These are phyloP conservation scores for Sclerotinia subarctica DNA, from an alignment of 2,329 filamentous ascomycete genomes.

Conservation along the genomic window DNA sequence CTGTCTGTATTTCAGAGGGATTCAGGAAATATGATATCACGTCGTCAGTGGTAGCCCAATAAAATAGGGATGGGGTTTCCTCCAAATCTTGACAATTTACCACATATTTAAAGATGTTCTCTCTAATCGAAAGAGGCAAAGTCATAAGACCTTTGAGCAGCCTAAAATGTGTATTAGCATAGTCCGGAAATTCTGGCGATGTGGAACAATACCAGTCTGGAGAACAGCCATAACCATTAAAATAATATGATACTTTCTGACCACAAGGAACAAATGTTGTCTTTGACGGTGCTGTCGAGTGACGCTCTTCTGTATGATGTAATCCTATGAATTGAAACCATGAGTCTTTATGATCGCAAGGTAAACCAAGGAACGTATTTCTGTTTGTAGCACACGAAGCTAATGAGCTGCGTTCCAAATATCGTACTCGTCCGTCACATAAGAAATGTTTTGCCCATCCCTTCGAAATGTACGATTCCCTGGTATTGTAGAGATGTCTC, in stretches of 20 bases:
- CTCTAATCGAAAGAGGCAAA: neutral
- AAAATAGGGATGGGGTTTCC: neutral
- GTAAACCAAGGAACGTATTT: neutral
- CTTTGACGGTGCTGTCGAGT: neutral
- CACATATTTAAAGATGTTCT: neutral
- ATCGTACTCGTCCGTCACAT: neutral
- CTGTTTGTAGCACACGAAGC: neutral
- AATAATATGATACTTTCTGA: neutral
- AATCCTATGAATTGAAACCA: neutral
- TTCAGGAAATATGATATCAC: accelerated
- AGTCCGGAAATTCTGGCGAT: no score
- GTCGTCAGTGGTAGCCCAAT: neutral
- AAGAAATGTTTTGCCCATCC: neutral
- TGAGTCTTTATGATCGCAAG: slow-evolving; percentile 2
- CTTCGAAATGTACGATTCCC: neutral
- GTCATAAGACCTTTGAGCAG: neutral
- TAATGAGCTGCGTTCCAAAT: neutral
- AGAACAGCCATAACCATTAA: neutral
- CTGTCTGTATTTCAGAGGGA: accelerated
- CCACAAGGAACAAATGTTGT: neutral
- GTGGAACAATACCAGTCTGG: neutral
- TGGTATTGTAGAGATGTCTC: neutral
- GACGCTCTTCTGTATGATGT: neutral
- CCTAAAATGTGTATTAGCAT: neutral
- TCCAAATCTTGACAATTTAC: no score